These are phyloP conservation scores for Apiospora malaysiana DNA, from an alignment of 2,329 filamentous ascomycete species.

Conservation along the genomic window DNA sequence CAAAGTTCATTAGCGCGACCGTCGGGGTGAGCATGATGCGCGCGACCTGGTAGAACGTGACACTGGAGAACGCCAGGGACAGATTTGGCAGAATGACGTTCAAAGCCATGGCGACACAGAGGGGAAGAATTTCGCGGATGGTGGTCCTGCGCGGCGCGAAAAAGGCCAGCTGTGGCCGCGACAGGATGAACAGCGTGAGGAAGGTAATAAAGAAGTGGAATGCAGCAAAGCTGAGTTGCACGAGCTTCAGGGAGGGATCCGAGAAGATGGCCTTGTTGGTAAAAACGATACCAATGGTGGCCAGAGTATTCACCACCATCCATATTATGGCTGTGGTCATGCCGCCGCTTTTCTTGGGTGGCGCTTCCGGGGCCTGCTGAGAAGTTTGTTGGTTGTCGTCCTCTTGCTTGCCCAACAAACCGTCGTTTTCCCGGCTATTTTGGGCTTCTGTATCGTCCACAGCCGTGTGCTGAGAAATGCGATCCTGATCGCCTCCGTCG, in stretches of 20 bases:
- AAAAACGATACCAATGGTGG: constrained; percentile 71
- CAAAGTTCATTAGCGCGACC: constrained; percentile 68
- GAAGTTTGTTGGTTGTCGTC: constrained; percentile 39
- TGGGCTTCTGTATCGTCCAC: constrained; percentile 47
- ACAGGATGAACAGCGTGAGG: constrained; percentile 66
- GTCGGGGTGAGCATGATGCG: constrained; percentile 70
- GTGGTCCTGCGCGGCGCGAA: constrained; percentile 63
- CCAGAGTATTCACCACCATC: constrained; percentile 67
- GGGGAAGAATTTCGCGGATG: constrained; percentile 63
- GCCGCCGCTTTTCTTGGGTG: constrained; percentile 38
- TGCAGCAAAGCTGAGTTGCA: constrained; percentile 69
- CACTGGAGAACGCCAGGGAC: constrained; percentile 69
- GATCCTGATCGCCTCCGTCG: constrained; percentile 39
- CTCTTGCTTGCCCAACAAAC: constrained; percentile 43
- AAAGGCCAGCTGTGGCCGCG: constrained; percentile 61
- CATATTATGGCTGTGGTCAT: constrained; percentile 53
- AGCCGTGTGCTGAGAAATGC: constrained; percentile 38
- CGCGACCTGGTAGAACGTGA: constrained; percentile 74
- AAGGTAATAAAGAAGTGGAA: constrained; percentile 74
- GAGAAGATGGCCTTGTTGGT: constrained; percentile 75
- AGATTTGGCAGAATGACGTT: constrained; percentile 74
- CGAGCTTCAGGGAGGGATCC: constrained; percentile 63
- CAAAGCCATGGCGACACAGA: constrained; percentile 70
- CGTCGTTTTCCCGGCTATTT: constrained; percentile 48
- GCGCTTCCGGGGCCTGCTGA: constrained; percentile 38